Evolutionary conservation across 2,329 filamentous ascomycete genomes (phyloP).

Genomic region (Parastagonospora nodorum): DNA sequence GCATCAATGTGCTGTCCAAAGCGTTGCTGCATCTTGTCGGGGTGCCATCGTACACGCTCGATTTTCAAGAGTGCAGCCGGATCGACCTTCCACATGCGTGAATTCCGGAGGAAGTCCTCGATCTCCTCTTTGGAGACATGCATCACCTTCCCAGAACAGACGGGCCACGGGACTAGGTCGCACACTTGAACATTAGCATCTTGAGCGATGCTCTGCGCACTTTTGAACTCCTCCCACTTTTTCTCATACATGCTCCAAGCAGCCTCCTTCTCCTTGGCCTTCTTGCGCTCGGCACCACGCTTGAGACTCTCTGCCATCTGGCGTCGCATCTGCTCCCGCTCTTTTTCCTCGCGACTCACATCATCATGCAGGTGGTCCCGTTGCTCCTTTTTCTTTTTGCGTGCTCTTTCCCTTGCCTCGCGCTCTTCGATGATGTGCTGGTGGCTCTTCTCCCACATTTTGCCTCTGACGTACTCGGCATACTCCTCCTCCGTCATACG

Average conservation of each 20-base stretch:
- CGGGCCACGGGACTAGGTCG: conserved; percentile 71
- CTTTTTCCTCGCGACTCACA: conserved; percentile 50
- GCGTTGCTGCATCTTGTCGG: conserved; percentile 94
- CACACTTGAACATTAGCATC: conserved; percentile 24
- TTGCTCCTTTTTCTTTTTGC: conserved; percentile 52
- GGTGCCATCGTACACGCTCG: conserved; percentile 94
- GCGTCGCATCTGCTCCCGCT: conserved; percentile 55
- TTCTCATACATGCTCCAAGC: conserved; percentile 69
- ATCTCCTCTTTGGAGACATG: conserved; percentile 66
- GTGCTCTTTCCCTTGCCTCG: conserved; percentile 59
- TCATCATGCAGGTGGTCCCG: conserved; percentile 48
- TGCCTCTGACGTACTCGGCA: conserved; percentile 77
- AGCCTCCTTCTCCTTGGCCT: conserved; percentile 59
- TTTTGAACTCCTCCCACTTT: conserved; percentile 65
- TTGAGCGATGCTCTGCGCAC: conserved; percentile 12
- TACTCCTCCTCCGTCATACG: conserved; percentile 94
- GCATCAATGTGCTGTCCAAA: conserved; percentile 74
- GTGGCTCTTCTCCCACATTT: conserved; percentile 96
- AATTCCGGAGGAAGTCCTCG: conserved; percentile 70
- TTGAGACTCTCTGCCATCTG: conserved; percentile 73
- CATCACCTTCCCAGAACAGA: conserved; percentile 62
- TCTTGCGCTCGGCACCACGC: conserved; percentile 67
- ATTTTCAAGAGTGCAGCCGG: conserved; percentile 67
- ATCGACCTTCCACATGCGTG: conserved; percentile 48
- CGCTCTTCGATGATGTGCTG: conserved; percentile 81